Conservation (phyloP, 805 yeast species). For the Candida glaebosa region DNA sequence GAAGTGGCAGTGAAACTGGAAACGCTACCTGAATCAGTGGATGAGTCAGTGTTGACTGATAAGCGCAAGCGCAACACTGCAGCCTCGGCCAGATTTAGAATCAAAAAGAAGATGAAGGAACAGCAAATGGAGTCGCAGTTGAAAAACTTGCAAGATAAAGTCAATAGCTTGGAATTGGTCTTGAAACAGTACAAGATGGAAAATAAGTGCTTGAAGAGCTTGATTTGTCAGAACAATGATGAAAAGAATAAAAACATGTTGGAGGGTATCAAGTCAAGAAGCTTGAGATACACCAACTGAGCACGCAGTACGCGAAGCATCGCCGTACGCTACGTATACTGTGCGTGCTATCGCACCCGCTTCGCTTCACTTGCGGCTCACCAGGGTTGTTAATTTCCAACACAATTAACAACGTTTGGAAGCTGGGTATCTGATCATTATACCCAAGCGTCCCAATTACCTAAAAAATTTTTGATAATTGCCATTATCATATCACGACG, state of each 20-base stretch:
- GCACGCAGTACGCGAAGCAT: no score
- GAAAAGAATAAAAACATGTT: conserved; percentile 51
- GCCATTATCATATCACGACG: no score
- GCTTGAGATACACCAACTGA: neutral
- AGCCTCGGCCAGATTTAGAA: conserved; percentile 90
- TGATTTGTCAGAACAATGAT: conserved; percentile 78
- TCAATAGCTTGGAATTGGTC: conserved; percentile 63
- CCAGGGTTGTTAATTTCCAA: conserved; percentile 1
- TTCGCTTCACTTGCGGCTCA: no score
- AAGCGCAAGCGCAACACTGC: conserved; percentile 88
- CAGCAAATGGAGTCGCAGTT: conserved; percentile 82
- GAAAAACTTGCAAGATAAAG: conserved; percentile 66
- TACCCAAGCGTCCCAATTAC: no score
- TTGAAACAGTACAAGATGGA: conserved; percentile 91
- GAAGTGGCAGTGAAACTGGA: conserved; percentile 6
- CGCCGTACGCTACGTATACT: no score
- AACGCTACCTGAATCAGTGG: neutral
- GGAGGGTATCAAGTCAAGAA: conserved; percentile 46
- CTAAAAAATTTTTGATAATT: no score
- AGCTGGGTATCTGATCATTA: no score
- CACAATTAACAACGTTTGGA: conserved; percentile 1
- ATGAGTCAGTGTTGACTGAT: conserved; percentile 32
- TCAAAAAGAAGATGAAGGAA: conserved; percentile 88
- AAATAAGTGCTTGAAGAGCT: conserved; percentile 75
- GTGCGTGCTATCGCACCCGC: no score